Evolutionary conservation across 2,329 filamentous ascomycete genomes (phyloP).

Genomic region (Microcyclospora tardicrescens): DNA sequence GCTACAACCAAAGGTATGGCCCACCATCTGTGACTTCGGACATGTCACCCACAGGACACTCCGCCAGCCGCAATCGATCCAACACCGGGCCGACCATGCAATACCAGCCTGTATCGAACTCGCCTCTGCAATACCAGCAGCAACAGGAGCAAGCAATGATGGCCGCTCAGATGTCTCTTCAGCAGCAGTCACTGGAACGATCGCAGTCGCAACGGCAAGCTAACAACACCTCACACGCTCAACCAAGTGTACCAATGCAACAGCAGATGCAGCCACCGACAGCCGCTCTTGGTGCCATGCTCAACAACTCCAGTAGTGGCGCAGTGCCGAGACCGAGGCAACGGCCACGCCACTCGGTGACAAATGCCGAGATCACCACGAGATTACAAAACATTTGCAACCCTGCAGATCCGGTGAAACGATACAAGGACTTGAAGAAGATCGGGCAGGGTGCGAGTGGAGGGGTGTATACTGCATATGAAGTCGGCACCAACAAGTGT

Average conservation of each 20-base stretch:
- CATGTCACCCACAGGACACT: conserved; percentile 14
- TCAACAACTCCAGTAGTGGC: conserved; percentile 21
- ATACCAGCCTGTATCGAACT: conserved; percentile 24
- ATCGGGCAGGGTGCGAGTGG: conserved; percentile 96
- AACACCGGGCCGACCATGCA: conserved; percentile 32
- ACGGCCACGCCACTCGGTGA: conserved; percentile 57
- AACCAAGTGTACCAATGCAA: conserved; percentile 14
- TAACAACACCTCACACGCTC: conserved; percentile 33
- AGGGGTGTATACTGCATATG: conserved; percentile 85
- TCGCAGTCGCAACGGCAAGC: conserved; percentile 55
- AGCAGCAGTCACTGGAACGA: conserved; percentile 49
- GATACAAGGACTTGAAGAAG: conserved; percentile 80
- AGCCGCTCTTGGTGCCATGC: conserved; percentile 34
- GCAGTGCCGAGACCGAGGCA: conserved; percentile 59
- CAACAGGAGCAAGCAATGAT: conserved; percentile 79
- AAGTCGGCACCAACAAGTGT: conserved; percentile 68
- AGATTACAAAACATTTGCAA: conserved; percentile 82
- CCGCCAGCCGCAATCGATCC: conserved; percentile 28
- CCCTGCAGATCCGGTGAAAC: conserved; percentile 73
- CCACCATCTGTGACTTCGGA: conserved; percentile 26
- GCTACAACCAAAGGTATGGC: conserved; percentile 29
- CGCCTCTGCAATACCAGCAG: conserved; percentile 42
- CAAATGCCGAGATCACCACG: conserved; percentile 64
- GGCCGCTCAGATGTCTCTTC: conserved; percentile 65
- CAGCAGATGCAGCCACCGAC: conserved; percentile 32